Evolutionary conservation across 202 grass and related monocot genomes (phyloP), one percentile per base, ranked within the genome.

Genomic region (Eragrostis tef): DNA sequence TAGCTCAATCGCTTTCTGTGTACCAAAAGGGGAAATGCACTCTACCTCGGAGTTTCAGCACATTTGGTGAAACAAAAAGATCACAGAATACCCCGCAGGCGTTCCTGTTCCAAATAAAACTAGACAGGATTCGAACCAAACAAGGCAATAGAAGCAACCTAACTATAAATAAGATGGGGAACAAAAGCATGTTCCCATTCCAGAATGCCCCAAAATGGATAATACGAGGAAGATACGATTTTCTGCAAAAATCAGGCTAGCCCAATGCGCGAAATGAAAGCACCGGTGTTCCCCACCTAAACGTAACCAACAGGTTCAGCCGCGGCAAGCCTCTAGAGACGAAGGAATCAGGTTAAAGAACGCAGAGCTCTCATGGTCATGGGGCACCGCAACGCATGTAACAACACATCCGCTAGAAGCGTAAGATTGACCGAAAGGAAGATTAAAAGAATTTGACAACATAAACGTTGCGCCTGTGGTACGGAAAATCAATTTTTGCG

Each of bases 241-340:
- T 68, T n/a, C n/a, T 39, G 70, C 63, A 19, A 21, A 70, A 64
- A 88, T 50, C 53, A 75, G 56, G 77, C 13, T 10, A 31, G 29
- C 34, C 34, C n/a, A 11, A 24, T 21, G 1, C 46, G 25, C 3
- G 15, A 77, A 51, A 58, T 76, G 6, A 16, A 65, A 84, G 7
- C 73, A 59, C 31, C 47, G 5, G 29, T 70, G 62, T 53, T 24
- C 77, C 15, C 29, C 14, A 25, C n/a, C 34, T 24, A 31, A 81
- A 70, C 43, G 51, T 64, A 65, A 70, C 15, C 13, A 5, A 6
- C 7, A 51, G 56, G 22, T 70, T 31, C 43, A 65, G 49, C 20
- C 15, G 41, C n/a, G 16, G 5, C 17, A 50, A 54, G 22, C 39
- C 0, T 24, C n/a, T n/a, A n/a, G n/a, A n/a, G 29, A 31, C 2